Base-by-base conservation (phyloP, 257 asterid species). In the Forsythia viridissima region DNA sequence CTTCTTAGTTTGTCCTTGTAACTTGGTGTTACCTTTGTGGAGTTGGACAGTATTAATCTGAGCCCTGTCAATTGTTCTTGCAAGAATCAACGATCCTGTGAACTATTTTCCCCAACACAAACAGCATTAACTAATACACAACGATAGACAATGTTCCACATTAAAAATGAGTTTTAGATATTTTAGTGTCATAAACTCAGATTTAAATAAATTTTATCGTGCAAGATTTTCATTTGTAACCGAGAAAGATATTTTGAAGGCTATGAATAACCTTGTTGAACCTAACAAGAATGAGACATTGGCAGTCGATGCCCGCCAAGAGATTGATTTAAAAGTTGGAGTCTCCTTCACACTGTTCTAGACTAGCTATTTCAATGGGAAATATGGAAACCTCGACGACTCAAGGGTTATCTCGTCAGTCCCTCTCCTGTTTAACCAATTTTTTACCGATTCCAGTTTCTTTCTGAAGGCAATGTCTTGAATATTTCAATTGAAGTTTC, bases 271-370 rank as follows among this genome's bases (percentile, higher is more conserved):
- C 87, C 97, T 93, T 74, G 95, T 84, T 76, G 89, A 84, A 82
- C 97, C 98, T 59, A 91, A 93, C 87, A 85, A 88, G 82, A 90
- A 93, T 75, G 98, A 93, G 90, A 90, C 98, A 73, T 75, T 92
- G 84, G 94, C 98, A 66, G 98, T 93, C 74, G 98, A 93, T 87
- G 95, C 96, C 71, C 98, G 97, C 75, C 98, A 93, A 83, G 97
- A 93, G 89, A 93, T 93, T 79, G 98, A 93, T 89, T 87, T 93
- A 91, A 93, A 93, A 92, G 92, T 93, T 85, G 98, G 98, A 84
- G 97, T 93, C 81, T 91, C 98, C 84, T 93, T 93, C 86, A 93
- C 98, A 66, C 87, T 97, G 76, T 93, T 92, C 80, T 97, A 93
- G 82, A 93, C 98, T 13, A 84, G 95, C 85, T 93, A 86, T 88